phyloP scores from a whole-genome alignment of 805 yeast species.

The Kodamaea lidongshanica region DNA sequence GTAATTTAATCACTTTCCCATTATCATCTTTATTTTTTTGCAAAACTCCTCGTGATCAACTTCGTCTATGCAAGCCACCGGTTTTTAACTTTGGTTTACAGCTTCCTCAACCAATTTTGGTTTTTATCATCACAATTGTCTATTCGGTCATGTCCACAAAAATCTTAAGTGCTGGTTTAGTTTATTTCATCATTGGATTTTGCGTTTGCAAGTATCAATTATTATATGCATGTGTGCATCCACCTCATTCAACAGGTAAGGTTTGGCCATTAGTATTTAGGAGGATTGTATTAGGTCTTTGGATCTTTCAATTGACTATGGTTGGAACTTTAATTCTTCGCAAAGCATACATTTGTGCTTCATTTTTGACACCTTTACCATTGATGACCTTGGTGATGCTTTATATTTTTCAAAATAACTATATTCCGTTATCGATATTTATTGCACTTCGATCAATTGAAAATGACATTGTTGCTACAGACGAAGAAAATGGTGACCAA shows the following conservation, averaged over 20 bases:
- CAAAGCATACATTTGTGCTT: constrained; percentile 70
- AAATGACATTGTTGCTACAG: constrained; percentile 30
- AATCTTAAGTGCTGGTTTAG: constrained; percentile 74
- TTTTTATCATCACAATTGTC: constrained; percentile 75
- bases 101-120: constrained; percentile 85
- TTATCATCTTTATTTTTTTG: constrained; percentile 48
- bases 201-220: constrained; percentile 88
- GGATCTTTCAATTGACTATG: constrained; percentile 86
- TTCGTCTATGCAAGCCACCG: constrained; percentile 79
- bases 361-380: constrained; percentile 71
- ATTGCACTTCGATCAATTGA: constrained; percentile 82
- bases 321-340: constrained; percentile 83
- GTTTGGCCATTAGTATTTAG: constrained; percentile 91
- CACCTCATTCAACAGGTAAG: constrained; percentile 94
- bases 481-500: constrained; percentile 19
- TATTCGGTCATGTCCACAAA: constrained; percentile 88
- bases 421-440: constrained; percentile 73
- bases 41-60: constrained; percentile 78
- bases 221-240: constrained; percentile 85
- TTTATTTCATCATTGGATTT: constrained; percentile 80
- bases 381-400: constrained; percentile 55
- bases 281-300: constrained; percentile 72
- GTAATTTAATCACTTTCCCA: constrained; percentile 71
- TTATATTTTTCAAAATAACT: constrained; percentile 78
- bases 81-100: constrained; percentile 85